Conservation (phyloP, 345 rosid species). For the Salix udensis region DNA sequence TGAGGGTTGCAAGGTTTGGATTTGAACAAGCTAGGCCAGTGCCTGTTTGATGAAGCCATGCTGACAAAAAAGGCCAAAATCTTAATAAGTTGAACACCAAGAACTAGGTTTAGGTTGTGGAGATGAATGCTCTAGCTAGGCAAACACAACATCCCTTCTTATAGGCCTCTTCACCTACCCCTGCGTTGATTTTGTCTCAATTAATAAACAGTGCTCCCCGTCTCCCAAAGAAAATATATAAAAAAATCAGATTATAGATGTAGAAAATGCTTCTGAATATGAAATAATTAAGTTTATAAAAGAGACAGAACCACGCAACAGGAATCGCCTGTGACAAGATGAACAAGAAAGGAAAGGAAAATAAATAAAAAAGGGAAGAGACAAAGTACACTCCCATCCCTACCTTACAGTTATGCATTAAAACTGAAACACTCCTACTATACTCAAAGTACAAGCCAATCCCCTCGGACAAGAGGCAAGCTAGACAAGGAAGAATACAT, state of each 20-base stretch:
- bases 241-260: background rate
- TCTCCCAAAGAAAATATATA: slow-evolving; percentile 11
- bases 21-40: slow-evolving; percentile 99
- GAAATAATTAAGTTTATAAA: slow-evolving; percentile 4
- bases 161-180: slow-evolving; percentile 61
- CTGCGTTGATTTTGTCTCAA: slow-evolving; percentile 15
- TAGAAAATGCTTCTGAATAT: background rate
- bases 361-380: slow-evolving; percentile 20
- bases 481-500: slow-evolving; percentile 27
- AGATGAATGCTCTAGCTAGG: slow-evolving; percentile 32
- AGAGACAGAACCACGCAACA: slow-evolving; percentile 38
- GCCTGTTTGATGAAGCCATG: slow-evolving; percentile 98
- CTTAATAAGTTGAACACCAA: background rate
- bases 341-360: slow-evolving; percentile 43
- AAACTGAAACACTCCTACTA: slow-evolving; percentile 41
- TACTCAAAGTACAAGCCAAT: slow-evolving; percentile 43
- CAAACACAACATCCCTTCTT: slow-evolving; percentile 47
- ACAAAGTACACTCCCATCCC: slow-evolving; percentile 37
- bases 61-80: slow-evolving; percentile 15
- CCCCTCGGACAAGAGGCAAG: slow-evolving; percentile 38
- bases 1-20: slow-evolving; percentile 84
- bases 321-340: slow-evolving; percentile 48
- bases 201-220: slow-evolving; percentile 20
- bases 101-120: slow-evolving; percentile 33
- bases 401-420: slow-evolving; percentile 31